These are phyloP conservation scores for Penicillium simplicissimum DNA, from an alignment of 495 filamentous ascomycete species.

Conservation along the genomic window DNA sequence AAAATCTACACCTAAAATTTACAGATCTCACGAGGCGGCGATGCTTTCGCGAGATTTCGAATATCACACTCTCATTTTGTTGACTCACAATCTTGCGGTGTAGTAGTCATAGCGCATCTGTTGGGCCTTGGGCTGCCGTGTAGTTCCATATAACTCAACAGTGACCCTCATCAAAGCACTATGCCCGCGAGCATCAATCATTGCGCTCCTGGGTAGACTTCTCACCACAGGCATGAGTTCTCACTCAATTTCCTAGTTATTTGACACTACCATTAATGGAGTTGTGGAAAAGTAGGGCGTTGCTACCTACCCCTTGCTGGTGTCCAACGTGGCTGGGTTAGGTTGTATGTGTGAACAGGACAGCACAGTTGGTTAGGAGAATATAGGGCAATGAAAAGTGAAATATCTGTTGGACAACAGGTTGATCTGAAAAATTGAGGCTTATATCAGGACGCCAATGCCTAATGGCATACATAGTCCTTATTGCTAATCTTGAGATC, in stretches of 20 bases:
- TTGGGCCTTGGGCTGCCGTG: too few species aligned
- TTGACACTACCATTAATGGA: neutral
- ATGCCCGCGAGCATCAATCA: slow-evolving; percentile 6
- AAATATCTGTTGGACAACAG: neutral
- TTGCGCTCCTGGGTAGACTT: slow-evolving; percentile 5
- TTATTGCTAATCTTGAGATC: too few species aligned
- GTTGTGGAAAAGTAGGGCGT: neutral
- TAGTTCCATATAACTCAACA: slow-evolving; percentile 3
- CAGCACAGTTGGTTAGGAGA: slow-evolving; percentile 11
- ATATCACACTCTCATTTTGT: neutral
- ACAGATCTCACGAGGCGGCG: neutral
- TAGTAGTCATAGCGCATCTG: neutral
- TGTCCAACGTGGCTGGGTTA: slow-evolving; percentile 20
- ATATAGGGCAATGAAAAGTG: slow-evolving; percentile 16
- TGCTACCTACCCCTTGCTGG: slow-evolving; percentile 25
- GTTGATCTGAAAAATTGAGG: neutral
- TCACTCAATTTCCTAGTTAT: neutral
- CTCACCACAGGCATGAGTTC: neutral
- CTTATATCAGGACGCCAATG: too few species aligned
- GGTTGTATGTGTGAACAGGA: neutral
- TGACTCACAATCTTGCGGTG: neutral
- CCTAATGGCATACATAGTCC: too few species aligned
- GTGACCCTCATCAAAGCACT: neutral
- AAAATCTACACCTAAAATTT: neutral
- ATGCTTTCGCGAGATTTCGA: neutral